Evolutionary conservation across 495 filamentous ascomycete genomes (phyloP), one percentile per base, ranked within the genome.

Genomic region (Jackrogersella minutella): DNA sequence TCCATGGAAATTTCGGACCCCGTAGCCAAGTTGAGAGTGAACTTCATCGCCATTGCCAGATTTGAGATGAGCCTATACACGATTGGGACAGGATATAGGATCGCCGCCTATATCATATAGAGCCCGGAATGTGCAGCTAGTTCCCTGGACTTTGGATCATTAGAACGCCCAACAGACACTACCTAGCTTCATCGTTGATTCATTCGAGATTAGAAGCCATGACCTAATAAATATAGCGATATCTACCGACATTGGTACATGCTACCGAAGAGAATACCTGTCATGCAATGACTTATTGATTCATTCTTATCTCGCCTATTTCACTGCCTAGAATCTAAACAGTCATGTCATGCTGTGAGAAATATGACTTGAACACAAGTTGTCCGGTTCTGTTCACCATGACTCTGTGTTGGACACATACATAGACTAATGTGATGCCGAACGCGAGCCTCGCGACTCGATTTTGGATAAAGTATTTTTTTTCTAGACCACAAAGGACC

Each of bases 371-470:
- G 19, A 34, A 50, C 21, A 21, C 21, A 17, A 33, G 14, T 26
- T 36, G 16, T n/a, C 17, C 13, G 50, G 26, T n/a, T 39, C 51
- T 19, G 10, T 9, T 19, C 26, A 26, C 51, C 36, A 24, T 46
- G 22, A 39, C 39, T 24, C 62, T 41, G 24, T 58, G 37, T 22
- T n/a, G 22, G 53, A 43, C 16, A 14, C 16, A 50, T 58, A 5
- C n/a, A 47, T 37, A n/a, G n/a, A 41, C n/a, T 16, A 37, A 44
- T 2, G 10, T 7, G 34, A n/a, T 47, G 26, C 14, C 22, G 30
- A 22, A 47, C 16, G 46, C 36, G 46, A 65, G 62, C 62, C 54
- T 65, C 17, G 62, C 62, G 37, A 47, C 62, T 22, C 19, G 21
- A 44, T 21, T 47, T 26, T 11, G 17, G 26, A 30, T 30, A 30